Evolutionary conservation across 176 grass and related monocot genomes (phyloP).

Genomic region (Guadua angustifolia): DNA sequence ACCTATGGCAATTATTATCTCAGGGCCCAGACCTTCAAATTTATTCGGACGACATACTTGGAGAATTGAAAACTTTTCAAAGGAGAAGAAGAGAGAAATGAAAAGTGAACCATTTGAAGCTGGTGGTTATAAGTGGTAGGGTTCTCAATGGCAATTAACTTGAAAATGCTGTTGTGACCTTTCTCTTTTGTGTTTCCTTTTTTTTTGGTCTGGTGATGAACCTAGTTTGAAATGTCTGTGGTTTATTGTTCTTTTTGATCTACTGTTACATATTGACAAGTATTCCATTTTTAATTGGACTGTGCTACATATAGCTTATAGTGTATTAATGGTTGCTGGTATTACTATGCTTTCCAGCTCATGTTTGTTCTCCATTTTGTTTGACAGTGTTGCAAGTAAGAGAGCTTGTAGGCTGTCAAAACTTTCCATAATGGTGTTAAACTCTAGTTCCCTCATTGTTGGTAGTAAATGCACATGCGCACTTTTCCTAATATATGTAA

Average conservation of each 20-base stretch:
- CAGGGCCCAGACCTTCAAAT: conserved; percentile 77
- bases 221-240: conserved; percentile 2
- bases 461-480: conserved; percentile 16
- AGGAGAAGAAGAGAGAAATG: conserved; percentile 91
- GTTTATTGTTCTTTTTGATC: conserved; percentile 5
- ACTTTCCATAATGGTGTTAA: conserved; percentile 39
- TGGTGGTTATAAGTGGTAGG: conserved; percentile 93
- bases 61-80: conserved; percentile 92
- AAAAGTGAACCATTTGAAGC: conserved; percentile 92
- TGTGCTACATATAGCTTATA: background rate
- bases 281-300: conserved; percentile 30
- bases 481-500: conserved; percentile 25
- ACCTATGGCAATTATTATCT: conserved; percentile 39
- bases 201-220: conserved; percentile 32
- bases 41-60: conserved; percentile 82
- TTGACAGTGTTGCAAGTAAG: conserved; percentile 32
- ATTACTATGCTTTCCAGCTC: conserved; percentile 31
- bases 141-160: conserved; percentile 30
- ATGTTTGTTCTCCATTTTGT: conserved; percentile 28
- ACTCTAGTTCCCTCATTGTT: background rate
- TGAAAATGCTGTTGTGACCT: conserved; percentile 37
- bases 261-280: conserved; percentile 19
- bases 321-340: conserved; percentile 24
- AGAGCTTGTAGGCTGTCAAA: conserved; percentile 20
- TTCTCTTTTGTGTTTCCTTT: conserved; percentile 3